Evolutionary conservation across 2,329 filamentous ascomycete genomes (phyloP).

Genomic region (Pyrenophora graminea): DNA sequence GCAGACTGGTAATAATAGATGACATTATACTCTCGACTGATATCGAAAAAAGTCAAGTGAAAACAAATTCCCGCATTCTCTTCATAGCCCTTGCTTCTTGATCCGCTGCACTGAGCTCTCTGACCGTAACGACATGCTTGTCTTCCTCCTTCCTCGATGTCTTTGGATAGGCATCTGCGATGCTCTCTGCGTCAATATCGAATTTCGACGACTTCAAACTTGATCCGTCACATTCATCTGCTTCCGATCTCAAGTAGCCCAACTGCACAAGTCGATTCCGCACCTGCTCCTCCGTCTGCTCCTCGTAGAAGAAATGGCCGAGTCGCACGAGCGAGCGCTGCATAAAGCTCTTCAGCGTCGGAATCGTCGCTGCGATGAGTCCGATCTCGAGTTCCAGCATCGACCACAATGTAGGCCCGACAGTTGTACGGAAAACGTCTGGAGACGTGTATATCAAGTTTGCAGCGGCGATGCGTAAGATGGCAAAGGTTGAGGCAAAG

Average conservation of each 20-base stretch:
- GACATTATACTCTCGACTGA: no score
- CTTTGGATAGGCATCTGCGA: not conserved
- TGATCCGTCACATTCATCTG: not conserved
- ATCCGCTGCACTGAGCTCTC: not conserved
- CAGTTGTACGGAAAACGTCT: constrained; percentile 28
- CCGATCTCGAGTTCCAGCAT: constrained; percentile 33
- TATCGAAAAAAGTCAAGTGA: no score
- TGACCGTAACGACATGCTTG: not conserved
- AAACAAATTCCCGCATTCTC: no score
- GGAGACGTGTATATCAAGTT: constrained; percentile 17
- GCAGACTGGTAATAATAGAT: no score
- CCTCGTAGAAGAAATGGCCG: constrained; percentile 25
- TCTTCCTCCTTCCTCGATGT: not conserved
- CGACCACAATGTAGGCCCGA: constrained; percentile 28
- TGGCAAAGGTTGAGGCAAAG: constrained; percentile 27
- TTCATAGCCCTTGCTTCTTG: no score
- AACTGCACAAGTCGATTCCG: constrained; percentile 18
- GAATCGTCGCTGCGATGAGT: constrained; percentile 34
- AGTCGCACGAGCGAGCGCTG: constrained; percentile 17
- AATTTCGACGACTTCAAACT: constrained; percentile 4
- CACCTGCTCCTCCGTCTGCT: constrained; percentile 19
- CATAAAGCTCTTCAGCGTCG: constrained; percentile 32
- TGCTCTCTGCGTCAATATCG: not conserved
- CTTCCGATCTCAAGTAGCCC: constrained; percentile 14
- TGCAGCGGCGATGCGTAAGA: constrained; percentile 27